A percentile compares a stretch with the other conserved stretches of the same genome.
Evolutionary conservation across 2,329 filamentous ascomycete genomes (phyloP).

Genomic region (Colletotrichum sp.): DNA sequence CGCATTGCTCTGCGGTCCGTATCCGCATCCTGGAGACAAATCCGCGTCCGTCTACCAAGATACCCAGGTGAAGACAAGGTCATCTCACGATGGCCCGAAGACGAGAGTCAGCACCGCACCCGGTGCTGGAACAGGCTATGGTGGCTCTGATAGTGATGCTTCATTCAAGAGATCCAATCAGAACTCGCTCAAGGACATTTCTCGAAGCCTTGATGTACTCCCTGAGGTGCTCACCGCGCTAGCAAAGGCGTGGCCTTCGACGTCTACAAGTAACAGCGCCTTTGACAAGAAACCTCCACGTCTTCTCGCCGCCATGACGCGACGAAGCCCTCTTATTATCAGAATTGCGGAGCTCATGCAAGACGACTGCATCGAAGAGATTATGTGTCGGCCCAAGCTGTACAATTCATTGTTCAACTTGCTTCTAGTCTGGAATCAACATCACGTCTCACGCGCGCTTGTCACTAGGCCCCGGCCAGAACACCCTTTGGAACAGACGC

Average conservation of each 20-base stretch:
- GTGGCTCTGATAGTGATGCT: neutral
- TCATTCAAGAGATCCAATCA: neutral
- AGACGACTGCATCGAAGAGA: constrained; percentile 24
- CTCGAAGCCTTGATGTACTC: neutral
- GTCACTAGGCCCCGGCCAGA: neutral
- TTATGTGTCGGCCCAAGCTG: neutral
- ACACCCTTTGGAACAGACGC: neutral
- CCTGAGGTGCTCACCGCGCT: neutral
- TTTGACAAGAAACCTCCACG: neutral
- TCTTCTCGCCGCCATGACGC: constrained; percentile 20
- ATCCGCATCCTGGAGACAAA: neutral
- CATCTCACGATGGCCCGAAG: neutral
- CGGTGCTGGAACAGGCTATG: neutral
- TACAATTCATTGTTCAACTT: neutral
- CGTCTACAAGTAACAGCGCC: too few species aligned
- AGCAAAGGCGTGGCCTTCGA: neutral
- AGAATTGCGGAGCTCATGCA: constrained; percentile 28
- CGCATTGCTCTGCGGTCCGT: neutral
- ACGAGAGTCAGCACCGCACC: neutral
- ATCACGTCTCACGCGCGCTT: neutral
- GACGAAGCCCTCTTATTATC: constrained; percentile 28
- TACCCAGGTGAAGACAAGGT: neutral
- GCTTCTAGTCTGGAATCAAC: neutral
- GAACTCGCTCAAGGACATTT: neutral
- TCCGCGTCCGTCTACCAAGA: neutral